phyloP scores from a whole-genome alignment of 768 basidiomycete genomes.

The Hygrophorus russula region DNA sequence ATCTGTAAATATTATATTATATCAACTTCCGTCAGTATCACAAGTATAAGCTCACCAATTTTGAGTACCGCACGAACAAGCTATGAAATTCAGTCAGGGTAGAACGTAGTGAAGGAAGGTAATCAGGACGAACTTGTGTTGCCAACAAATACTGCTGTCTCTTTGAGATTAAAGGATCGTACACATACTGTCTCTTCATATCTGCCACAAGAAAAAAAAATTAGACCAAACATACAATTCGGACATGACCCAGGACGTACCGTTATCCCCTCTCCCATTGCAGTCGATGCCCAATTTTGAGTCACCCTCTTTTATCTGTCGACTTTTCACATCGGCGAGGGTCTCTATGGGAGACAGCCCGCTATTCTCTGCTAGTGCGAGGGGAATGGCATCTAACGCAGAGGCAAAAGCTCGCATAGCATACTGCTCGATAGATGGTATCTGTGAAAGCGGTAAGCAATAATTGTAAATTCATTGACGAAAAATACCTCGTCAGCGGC shows the following conservation, averaged over 20 bases:
- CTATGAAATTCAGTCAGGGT: slow-evolving; percentile 21
- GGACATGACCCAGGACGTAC: slow-evolving; percentile 28
- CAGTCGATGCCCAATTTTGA: slow-evolving; percentile 91
- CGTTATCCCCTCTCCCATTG: slow-evolving; percentile 73
- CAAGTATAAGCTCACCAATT: slow-evolving; percentile 45
- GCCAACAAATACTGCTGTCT: slow-evolving; percentile 94
- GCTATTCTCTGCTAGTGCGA: slow-evolving; percentile 96
- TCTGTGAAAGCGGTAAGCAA: slow-evolving; percentile 31
- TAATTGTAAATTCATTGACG: neutral
- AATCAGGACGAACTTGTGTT: slow-evolving; percentile 60
- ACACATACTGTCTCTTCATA: slow-evolving; percentile 96
- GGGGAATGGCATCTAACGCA: slow-evolving; percentile 88
- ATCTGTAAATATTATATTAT: slow-evolving; percentile 30
- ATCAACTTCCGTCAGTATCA: slow-evolving; percentile 2
- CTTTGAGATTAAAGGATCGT: slow-evolving; percentile 95
- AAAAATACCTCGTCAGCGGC: slow-evolving; percentile 79
- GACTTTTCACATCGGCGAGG: slow-evolving; percentile 88
- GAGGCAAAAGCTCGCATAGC: slow-evolving; percentile 99
- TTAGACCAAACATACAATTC: neutral
- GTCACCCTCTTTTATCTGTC: slow-evolving; percentile 81
- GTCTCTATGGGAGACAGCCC: slow-evolving; percentile 95
- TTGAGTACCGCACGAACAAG: slow-evolving; percentile 82
- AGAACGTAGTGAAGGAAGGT: slow-evolving; percentile 1
- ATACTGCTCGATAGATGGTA: slow-evolving; percentile 96
- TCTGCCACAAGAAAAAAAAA: slow-evolving; percentile 36